Evolutionary conservation across 2,329 filamentous ascomycete genomes (phyloP), one percentile per base, ranked within the genome.

Genomic region (Alternaria rosae): DNA sequence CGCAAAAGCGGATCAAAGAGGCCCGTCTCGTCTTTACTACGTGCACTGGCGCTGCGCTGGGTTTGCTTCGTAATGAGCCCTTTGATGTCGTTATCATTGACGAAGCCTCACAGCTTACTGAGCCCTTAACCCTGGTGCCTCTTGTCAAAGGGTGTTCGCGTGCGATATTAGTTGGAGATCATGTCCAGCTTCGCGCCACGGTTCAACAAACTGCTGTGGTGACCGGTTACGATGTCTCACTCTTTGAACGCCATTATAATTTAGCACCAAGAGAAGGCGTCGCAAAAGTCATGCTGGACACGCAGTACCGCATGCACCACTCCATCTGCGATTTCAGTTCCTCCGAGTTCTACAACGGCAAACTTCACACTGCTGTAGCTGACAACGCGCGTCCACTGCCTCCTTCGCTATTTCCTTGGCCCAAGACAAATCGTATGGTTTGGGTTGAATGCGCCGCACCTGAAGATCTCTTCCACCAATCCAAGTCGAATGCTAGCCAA

Each of bases 51-150:
- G 76, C 81, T 12, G 80, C 78, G 0, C 70, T 83, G 0, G 81
- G 81, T 0, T 65, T 84, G 5, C 74, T 84, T 6, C 78, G 81
- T 15, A 70, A 66, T 4, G 71, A 82, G 54, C 26, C 50, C 0
- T 83, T 83, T 54, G 73, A 79, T 30, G 77, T 76, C 6, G 80
- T 83, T 13, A 77, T 84, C 57, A 74, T 85, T 5, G 81, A 83
- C 57, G 82, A 84, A 70, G 82, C 83, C 7, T 84, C 82, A 3
- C 82, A 84, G 61, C 81, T 81, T 57, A 83, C 81, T 0, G 82
- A 85, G 59, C 78, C 82, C 28, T 48, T 57, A 15, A 65, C 59
- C 7, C 62, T 67, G 12, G 53, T 70, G 15, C 68, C 68, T 17
- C 55, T 70, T n/a, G 74, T 80, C 10, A 84, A 82, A 56, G 80